phyloP scores from a whole-genome alignment of 2,329 filamentous ascomycete species.

The Ophiosphaerella korrae region DNA sequence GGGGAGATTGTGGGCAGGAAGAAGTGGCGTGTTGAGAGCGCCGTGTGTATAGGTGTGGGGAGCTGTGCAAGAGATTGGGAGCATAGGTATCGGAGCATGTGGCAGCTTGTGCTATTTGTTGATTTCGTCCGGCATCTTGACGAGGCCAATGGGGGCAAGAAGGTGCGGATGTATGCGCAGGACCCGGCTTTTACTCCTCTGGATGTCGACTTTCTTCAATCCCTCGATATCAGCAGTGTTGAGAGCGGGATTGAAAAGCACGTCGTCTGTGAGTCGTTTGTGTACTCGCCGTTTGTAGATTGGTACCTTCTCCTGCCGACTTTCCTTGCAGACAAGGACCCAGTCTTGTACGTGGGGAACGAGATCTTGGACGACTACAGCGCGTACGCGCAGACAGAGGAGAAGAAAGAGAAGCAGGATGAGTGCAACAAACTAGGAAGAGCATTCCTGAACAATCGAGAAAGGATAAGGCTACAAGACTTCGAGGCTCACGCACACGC shows the following conservation, averaged over 20 bases:
- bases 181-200: slow-evolving; percentile 43
- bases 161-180: slow-evolving; percentile 33
- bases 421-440: slow-evolving; percentile 37
- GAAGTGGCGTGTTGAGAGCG: slow-evolving; percentile 21
- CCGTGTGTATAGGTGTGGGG: slow-evolving; percentile 45
- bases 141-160: slow-evolving; percentile 5
- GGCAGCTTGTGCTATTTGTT: slow-evolving; percentile 46
- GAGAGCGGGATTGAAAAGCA: slow-evolving; percentile 19
- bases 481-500: slow-evolving; percentile 41
- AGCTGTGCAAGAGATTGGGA: slow-evolving; percentile 45
- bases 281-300: slow-evolving; percentile 47
- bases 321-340: slow-evolving; percentile 36
- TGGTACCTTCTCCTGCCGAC: slow-evolving; percentile 40
- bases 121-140: slow-evolving; percentile 21
- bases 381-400: slow-evolving; percentile 27
- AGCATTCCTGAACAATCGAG: slow-evolving; percentile 25
- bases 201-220: slow-evolving; percentile 34
- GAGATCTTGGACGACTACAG: slow-evolving; percentile 41
- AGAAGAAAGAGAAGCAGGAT: slow-evolving; percentile 29
- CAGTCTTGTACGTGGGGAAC: slow-evolving; percentile 44
- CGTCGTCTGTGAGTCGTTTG: slow-evolving; percentile 29
- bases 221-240: slow-evolving; percentile 26
- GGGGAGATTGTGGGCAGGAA: slow-evolving; percentile 15
- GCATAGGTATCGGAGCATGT: slow-evolving; percentile 39
- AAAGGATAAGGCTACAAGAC: slow-evolving; percentile 21